These are phyloP conservation scores for Paraurostyla sp. DNA, from an alignment of 73 alveolate species.

Conservation along the genomic window DNA sequence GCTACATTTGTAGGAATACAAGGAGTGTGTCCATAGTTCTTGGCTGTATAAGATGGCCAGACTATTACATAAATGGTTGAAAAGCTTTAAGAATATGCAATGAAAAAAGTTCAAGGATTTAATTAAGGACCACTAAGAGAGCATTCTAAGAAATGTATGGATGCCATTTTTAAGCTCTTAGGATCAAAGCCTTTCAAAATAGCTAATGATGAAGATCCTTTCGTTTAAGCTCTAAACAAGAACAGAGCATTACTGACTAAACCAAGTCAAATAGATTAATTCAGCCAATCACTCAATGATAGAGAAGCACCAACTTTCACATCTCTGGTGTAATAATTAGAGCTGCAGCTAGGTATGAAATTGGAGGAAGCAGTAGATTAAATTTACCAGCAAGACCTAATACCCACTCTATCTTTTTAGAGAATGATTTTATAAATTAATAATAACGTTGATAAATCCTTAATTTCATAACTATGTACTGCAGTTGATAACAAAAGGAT, in stretches of 20 bases:
- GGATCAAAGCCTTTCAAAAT: neutral
- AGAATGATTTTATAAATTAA: too few species aligned
- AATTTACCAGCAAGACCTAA: too few species aligned
- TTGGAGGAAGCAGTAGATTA: neutral
- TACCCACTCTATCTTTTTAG: too few species aligned
- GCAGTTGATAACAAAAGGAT: too few species aligned
- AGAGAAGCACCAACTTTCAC: neutral
- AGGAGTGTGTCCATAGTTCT: neutral
- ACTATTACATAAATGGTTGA: neutral
- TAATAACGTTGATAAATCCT: too few species aligned
- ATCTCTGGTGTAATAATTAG: neutral
- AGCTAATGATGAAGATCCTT: neutral
- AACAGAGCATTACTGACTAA: constrained; percentile 2
- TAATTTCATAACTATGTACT: too few species aligned
- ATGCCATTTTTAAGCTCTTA: neutral
- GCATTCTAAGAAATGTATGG: neutral
- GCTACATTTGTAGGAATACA: neutral
- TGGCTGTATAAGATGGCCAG: neutral
- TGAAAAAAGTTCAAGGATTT: neutral
- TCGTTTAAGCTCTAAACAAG: neutral
- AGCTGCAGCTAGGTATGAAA: neutral
- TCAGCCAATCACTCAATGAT: constrained; percentile 6
- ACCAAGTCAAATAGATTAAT: neutral
- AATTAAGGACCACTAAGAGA: neutral
- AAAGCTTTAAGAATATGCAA: neutral